These are phyloP conservation scores for Peronospora farinosa DNA, from an alignment of 352 stramenopile genomes.

Conservation along the genomic window DNA sequence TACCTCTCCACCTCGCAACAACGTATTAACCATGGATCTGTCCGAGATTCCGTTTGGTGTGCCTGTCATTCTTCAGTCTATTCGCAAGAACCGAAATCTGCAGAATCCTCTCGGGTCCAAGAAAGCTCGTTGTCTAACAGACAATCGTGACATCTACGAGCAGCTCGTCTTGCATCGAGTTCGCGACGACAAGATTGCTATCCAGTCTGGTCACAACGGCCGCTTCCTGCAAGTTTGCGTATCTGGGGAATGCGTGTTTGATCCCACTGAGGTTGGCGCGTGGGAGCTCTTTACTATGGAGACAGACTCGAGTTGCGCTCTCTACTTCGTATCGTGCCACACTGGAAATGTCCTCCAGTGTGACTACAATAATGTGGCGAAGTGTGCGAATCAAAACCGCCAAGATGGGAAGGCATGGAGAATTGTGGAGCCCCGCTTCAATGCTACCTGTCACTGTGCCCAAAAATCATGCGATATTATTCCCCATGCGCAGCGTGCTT, in stretches of 20 bases:
- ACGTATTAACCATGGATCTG: constrained; percentile 21
- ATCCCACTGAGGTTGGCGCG: constrained; percentile 19
- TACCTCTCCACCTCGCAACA: no score
- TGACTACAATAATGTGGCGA: constrained; percentile 12
- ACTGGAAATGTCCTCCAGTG: constrained; percentile 28
- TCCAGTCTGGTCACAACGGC: constrained; percentile 22
- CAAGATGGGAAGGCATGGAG: constrained; percentile 21
- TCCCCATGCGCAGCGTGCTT: background rate
- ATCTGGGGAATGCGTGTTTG: constrained; percentile 27
- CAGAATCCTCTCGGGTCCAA: constrained; percentile 31
- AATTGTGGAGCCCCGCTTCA: constrained; percentile 19
- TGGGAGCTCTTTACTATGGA: constrained; percentile 36
- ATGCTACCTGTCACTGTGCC: no score
- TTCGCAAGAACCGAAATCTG: constrained; percentile 17
- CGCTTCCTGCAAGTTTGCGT: constrained; percentile 27
- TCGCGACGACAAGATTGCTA: constrained; percentile 28
- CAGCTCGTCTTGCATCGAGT: constrained; percentile 27
- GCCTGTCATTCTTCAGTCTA: constrained; percentile 28
- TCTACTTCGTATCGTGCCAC: constrained; percentile 32
- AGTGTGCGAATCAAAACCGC: constrained; percentile 23
- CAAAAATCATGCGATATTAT: no score
- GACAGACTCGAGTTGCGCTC: constrained; percentile 20
- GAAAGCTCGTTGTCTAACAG: constrained; percentile 24
- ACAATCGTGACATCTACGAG: constrained; percentile 28
- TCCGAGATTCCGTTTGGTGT: constrained; percentile 28